phyloP scores from a whole-genome alignment of 2,329 filamentous ascomycete species.

The Pseudocercospora crystallina region DNA sequence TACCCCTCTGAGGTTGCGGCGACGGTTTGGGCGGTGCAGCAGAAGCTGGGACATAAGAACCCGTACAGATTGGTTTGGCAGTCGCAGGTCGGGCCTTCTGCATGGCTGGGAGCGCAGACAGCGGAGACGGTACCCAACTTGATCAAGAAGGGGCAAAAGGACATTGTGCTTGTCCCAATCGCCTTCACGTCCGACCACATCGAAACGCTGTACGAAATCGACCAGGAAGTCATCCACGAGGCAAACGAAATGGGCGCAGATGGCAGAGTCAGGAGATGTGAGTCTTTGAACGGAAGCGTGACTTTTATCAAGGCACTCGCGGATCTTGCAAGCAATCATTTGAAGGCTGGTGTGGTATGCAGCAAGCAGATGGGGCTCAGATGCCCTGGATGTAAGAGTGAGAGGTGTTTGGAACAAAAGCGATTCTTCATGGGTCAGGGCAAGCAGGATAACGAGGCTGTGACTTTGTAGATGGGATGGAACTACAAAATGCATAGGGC shows the following conservation, averaged over 20 bases:
- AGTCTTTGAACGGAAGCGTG: conserved; percentile 86
- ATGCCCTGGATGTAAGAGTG: conserved; percentile 90
- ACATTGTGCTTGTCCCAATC: conserved; percentile 88
- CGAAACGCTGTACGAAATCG: conserved; percentile 91
- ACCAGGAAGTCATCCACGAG: conserved; percentile 92
- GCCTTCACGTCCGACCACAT: conserved; percentile 99
- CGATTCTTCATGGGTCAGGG: conserved; percentile 56
- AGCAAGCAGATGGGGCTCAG: conserved; percentile 85
- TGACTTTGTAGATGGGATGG: conserved; percentile 26
- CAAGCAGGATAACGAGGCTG: conserved; percentile 27
- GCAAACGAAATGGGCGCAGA: conserved; percentile 69
- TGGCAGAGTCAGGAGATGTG: conserved; percentile 72
- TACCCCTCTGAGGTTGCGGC: conserved; percentile 95
- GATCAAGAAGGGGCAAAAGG: conserved; percentile 85
- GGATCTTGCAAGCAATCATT: conserved; percentile 78
- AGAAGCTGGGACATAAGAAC: conserved; percentile 81
- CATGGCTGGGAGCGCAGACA: conserved; percentile 95
- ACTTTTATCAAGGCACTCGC: conserved; percentile 90
- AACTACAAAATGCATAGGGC: not conserved
- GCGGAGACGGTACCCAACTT: conserved; percentile 84
- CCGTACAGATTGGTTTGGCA: conserved; percentile 96
- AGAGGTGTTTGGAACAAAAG: conserved; percentile 77
- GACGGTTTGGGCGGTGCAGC: conserved; percentile 96
- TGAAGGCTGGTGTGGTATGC: conserved; percentile 68
- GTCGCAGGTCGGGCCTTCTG: conserved; percentile 91